Evolutionary conservation across 441 rosid genomes (phyloP).

Genomic region (Erodium moschatum): DNA sequence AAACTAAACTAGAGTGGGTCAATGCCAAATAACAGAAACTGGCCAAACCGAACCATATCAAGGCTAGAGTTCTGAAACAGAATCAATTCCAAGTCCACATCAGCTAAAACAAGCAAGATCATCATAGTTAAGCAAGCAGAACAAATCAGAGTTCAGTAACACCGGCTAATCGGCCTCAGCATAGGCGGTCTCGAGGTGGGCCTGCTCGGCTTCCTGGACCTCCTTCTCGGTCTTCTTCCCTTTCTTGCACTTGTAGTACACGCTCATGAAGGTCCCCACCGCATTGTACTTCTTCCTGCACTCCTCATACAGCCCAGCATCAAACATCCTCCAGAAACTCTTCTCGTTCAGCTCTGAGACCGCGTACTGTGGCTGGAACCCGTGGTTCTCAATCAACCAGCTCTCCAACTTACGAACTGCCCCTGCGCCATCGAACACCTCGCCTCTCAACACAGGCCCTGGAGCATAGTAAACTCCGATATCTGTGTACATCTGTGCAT

Average conservation of each 20-base stretch:
- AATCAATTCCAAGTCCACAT: too few species aligned
- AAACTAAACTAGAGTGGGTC: too few species aligned
- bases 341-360: conserved; percentile 89
- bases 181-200: conserved; percentile 67
- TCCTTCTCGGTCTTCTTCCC: conserved; percentile 98
- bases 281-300: conserved; percentile 81
- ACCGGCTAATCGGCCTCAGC: conserved; percentile 40
- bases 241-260: conserved; percentile 92
- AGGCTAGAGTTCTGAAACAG: too few species aligned
- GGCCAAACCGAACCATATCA: too few species aligned
- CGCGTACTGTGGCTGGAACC: conserved; percentile 94
- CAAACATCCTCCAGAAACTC: conserved; percentile 99
- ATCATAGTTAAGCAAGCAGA: too few species aligned
- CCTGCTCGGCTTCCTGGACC: conserved; percentile 90
- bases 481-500: conserved; percentile 94
- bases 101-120: too few species aligned
- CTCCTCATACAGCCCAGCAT: conserved; percentile 69
- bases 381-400: conserved; percentile 87
- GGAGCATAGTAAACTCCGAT: conserved; percentile 90
- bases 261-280: conserved; percentile 92
- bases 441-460: conserved; percentile 82
- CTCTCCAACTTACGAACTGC: conserved; percentile 82
- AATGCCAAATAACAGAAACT: too few species aligned
- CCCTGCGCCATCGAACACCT: conserved; percentile 67
- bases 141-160: too few species aligned